Percentiles rank a stretch among this genome's conserved stretches.
phyloP scores from a whole-genome alignment of 257 asterid genomes.

The Fraxinus anomala region DNA sequence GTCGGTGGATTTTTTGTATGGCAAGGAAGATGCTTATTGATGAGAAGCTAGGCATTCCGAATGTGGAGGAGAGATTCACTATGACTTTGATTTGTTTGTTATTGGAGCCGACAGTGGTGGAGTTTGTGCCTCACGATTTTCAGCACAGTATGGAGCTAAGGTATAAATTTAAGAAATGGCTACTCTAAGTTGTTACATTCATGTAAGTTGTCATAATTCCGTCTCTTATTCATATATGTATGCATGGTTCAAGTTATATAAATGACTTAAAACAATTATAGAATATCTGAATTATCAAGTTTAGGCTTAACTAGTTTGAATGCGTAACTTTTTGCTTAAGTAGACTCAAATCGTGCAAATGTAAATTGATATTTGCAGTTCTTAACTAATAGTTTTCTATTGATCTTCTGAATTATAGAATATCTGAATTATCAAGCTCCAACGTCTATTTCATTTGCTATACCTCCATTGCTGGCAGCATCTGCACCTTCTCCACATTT shows the following conservation, averaged over 20 bases:
- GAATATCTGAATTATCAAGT: background rate
- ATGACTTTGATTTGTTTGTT: constrained; percentile 87
- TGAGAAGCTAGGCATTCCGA: constrained; percentile 53
- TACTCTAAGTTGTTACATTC: background rate
- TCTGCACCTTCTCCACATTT: too few relatives aligned
- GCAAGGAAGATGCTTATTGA: constrained; percentile 90
- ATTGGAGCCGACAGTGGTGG: constrained; percentile 99
- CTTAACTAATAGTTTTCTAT: too few relatives aligned
- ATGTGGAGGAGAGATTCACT: constrained; percentile 49
- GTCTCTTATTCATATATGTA: constrained; percentile 2
- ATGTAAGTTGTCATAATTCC: background rate
- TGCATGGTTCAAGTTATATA: constrained; percentile 1
- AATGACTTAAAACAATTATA: background rate
- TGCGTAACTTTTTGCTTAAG: too few relatives aligned
- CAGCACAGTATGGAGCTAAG: constrained; percentile 94
- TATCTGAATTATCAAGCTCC: too few relatives aligned
- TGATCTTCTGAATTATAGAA: too few relatives aligned
- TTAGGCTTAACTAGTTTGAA: constrained; percentile 9
- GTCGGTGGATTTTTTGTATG: constrained; percentile 46
- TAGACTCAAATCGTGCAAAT: too few relatives aligned
- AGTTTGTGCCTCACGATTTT: constrained; percentile 88
- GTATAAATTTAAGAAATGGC: constrained; percentile 30
- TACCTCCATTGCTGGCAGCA: too few relatives aligned
- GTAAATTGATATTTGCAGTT: too few relatives aligned
- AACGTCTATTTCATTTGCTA: too few relatives aligned